Conservation (phyloP, 1,284 basidiomycete genomes). For the Cryptococcus sp. region DNA sequence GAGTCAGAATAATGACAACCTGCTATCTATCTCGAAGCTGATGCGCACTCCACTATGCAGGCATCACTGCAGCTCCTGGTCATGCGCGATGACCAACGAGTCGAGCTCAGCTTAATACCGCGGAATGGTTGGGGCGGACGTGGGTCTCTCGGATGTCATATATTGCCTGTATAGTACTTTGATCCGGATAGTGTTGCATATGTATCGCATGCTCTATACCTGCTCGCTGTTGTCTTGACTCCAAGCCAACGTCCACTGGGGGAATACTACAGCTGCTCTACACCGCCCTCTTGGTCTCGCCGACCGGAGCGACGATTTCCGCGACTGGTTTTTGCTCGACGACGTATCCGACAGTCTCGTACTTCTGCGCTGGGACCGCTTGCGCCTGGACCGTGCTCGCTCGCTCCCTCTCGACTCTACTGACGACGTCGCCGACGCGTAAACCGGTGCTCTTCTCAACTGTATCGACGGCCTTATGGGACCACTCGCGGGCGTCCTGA, state of each 20-base stretch:
- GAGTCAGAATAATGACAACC: slow-evolving; percentile 34
- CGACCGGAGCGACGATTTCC: slow-evolving; percentile 42
- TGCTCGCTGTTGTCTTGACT: neutral
- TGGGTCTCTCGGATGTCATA: slow-evolving; percentile 80
- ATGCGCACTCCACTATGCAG: slow-evolving; percentile 43
- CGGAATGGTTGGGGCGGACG: slow-evolving; percentile 71
- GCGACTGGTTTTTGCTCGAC: slow-evolving; percentile 51
- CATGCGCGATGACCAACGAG: slow-evolving; percentile 49
- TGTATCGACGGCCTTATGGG: slow-evolving; percentile 59
- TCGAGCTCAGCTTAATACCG: slow-evolving; percentile 60
- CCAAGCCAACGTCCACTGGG: neutral
- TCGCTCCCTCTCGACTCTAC: slow-evolving; percentile 46
- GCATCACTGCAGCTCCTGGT: slow-evolving; percentile 58
- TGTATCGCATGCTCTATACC: slow-evolving; percentile 3
- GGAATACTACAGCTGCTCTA: slow-evolving; percentile 7
- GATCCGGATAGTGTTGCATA: slow-evolving; percentile 1
- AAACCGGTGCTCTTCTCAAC: slow-evolving; percentile 72
- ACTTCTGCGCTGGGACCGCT: slow-evolving; percentile 14
- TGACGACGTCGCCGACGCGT: slow-evolving; percentile 66
- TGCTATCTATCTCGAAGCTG: neutral
- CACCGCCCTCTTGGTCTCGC: slow-evolving; percentile 29
- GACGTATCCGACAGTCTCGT: slow-evolving; percentile 44
- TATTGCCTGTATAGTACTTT: slow-evolving; percentile 58
- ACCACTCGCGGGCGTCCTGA: slow-evolving; percentile 41
- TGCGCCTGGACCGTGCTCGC: slow-evolving; percentile 13